A percentile compares a stretch with the other conserved stretches of the same genome.
These are phyloP conservation scores for Phytophthora ramorum DNA, from an alignment of 352 stramenopile genomes.

Conservation along the genomic window DNA sequence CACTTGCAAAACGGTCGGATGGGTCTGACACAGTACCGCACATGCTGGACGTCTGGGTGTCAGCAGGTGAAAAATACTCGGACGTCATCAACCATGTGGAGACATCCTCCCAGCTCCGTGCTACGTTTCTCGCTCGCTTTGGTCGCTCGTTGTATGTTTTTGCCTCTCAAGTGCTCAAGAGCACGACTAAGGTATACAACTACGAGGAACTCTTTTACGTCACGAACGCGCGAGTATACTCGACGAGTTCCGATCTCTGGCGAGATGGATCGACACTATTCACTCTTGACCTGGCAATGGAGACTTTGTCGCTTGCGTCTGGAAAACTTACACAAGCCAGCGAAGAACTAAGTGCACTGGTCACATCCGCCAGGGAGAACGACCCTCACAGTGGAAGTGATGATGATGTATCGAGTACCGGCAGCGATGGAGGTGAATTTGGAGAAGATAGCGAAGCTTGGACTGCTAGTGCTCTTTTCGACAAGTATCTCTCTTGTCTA, in stretches of 20 bases:
- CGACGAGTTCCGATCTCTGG: conserved; percentile 45
- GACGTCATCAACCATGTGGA: conserved; percentile 57
- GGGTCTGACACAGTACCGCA: conserved; percentile 47
- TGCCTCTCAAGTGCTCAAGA: conserved; percentile 64
- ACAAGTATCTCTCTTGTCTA: conserved; percentile 56
- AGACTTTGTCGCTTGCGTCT: conserved; percentile 69
- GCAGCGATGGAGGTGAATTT: conserved; percentile 10
- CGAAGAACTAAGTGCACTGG: conserved; percentile 29
- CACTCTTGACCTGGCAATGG: conserved; percentile 56
- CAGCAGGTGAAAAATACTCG: conserved; percentile 73
- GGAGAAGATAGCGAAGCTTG: conserved; percentile 14
- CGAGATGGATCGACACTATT: conserved; percentile 40
- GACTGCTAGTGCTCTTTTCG: conserved; percentile 29
- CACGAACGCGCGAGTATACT: conserved; percentile 64
- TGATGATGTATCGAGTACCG: conserved; percentile 25
- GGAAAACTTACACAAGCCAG: conserved; percentile 58
- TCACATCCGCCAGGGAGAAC: conserved; percentile 13
- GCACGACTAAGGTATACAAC: conserved; percentile 61
- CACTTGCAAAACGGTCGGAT: conserved; percentile 39
- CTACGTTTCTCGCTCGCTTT: conserved; percentile 54
- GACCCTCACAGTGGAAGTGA: conserved; percentile 15
- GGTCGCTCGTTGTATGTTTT: conserved; percentile 69
- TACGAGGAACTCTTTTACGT: conserved; percentile 70
- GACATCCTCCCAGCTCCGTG: conserved; percentile 27
- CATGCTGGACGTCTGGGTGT: conserved; percentile 73